Evolutionary conservation across 257 asterid species (phyloP), one percentile per base, ranked within the genome.

Genomic region (Perilla frutescens): DNA sequence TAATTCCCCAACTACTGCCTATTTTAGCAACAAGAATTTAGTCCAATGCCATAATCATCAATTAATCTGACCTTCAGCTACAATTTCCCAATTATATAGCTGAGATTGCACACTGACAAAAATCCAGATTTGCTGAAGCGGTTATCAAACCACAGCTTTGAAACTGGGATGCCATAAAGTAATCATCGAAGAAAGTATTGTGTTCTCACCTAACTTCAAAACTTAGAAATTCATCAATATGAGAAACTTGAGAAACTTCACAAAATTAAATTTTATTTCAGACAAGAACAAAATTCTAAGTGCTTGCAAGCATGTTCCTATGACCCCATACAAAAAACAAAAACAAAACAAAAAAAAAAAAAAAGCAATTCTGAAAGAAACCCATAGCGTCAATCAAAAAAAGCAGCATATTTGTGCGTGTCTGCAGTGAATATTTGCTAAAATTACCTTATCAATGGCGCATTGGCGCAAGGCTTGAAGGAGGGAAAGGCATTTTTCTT

Each of bases 391-490:
- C 15, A 48, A 13, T 13, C 4, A 48, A 43, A 47, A 71, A 57
- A 31, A 51, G 2, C 11, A 3, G 12, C 32, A 36, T 45, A 45
- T 13, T 6, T 14, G n/a, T n/a, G 26, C 56, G 8, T 50, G 13
- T 11, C 14, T 6, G 43, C 47, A 20, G 40, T 3, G 39, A 49
- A 41, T n/a, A 40, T 40, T 57, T 1, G 66, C 1, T 12, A 66
- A 8, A 29, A 0, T 2, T 79, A 89, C 98, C 95, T 92, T 86
- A 49, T 76, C 73, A 71, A 89, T 70, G 56, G 90, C 86, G 76
- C 98, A 92, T 71, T 86, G 86, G 37, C 93, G 97, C 84, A 92
- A 75, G 44, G 91, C 76, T 70, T 90, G 90, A 49, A 92, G 84
- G 63, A 90, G 87, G 29, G 81, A 79, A 75, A 75, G 53, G 64